These are phyloP conservation scores for Xylaria arbuscula DNA, from an alignment of 2,329 filamentous ascomycete species.

Conservation along the genomic window DNA sequence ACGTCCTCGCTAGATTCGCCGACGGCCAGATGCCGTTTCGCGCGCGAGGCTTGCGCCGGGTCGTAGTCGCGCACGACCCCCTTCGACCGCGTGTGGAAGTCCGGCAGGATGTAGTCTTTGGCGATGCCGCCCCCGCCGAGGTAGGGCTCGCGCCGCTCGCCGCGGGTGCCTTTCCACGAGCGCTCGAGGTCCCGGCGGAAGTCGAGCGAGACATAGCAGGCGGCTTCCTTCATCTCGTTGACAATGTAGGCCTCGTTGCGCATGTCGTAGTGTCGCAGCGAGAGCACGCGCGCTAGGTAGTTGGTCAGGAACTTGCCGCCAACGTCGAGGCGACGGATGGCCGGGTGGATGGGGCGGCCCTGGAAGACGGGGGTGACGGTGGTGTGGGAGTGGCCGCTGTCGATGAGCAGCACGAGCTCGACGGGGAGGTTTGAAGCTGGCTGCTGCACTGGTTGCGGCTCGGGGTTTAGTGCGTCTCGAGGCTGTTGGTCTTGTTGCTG, in stretches of 20 bases:
- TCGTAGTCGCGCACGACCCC: slow-evolving; percentile 85
- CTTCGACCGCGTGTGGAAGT: slow-evolving; percentile 70
- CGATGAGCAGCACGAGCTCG: slow-evolving; percentile 88
- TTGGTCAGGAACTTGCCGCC: slow-evolving; percentile 96
- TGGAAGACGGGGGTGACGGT: slow-evolving; percentile 87
- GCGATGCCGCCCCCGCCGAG: slow-evolving; percentile 71
- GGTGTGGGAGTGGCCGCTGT: slow-evolving; percentile 93
- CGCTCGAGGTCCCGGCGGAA: slow-evolving; percentile 82
- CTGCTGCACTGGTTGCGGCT: too few species aligned
- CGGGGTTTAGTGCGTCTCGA: slow-evolving; percentile 30
- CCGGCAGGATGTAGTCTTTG: slow-evolving; percentile 91
- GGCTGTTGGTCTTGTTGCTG: background rate
- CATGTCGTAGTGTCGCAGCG: slow-evolving; percentile 93
- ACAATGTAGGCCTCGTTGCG: slow-evolving; percentile 92
- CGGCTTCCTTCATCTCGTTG: slow-evolving; percentile 93
- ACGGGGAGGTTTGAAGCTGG: slow-evolving; percentile 55
- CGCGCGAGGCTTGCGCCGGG: slow-evolving; percentile 67
- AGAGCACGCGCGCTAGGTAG: slow-evolving; percentile 88
- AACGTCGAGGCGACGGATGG: slow-evolving; percentile 85
- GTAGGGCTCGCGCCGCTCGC: slow-evolving; percentile 64
- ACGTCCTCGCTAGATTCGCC: slow-evolving; percentile 75
- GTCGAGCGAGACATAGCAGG: slow-evolving; percentile 83
- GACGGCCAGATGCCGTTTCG: slow-evolving; percentile 56
- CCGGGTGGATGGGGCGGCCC: slow-evolving; percentile 82
- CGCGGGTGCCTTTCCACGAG: slow-evolving; percentile 81